Evolutionary conservation across 495 filamentous ascomycete species (phyloP), one percentile per base, ranked within the genome.

Genomic region (Aspergillus sparsus): DNA sequence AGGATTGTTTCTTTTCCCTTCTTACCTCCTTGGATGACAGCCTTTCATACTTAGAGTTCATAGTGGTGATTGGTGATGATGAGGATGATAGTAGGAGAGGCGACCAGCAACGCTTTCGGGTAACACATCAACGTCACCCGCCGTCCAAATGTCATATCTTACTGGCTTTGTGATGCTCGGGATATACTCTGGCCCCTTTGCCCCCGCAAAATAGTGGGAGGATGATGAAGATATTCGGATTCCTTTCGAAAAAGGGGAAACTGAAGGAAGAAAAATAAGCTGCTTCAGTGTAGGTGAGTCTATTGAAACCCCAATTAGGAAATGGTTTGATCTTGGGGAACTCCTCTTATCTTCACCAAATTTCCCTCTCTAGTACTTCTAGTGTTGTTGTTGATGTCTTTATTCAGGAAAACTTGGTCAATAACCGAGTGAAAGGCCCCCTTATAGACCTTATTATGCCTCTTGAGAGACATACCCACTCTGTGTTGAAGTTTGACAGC

Each of bases 261-360:
- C 11, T 16, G 44, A 47, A 21, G 44, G 36, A 11, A 53, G 50
- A 13, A 3, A 34, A 34, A 36, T 9, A 15, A 18, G 21, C 35
- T n/a, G 31, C 32, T 33, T 37, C 11, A 52, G 27, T 21, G 9
- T 36, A 33, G 15, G 15, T 47, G n/a, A 16, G 42, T 21, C 58
- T 57, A 62, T 62, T 62, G 53, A 62, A 21, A 47, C 60, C 64
- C 60, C 53, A 34, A 63, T 45, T 15, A 6, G 61, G 64, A 62
- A 62, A 60, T 34, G n/a, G n/a, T 15, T 6, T 27, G 56, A 51
- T 50, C 37, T 52, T 27, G n/a, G n/a, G 13, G 13, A 6, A 35
- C 49, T 31, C n/a, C 13, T 27, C 42, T 15, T 46, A 16, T 55
- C 46, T 18, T 54, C 35, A 39, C 33, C 54, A 47, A 41, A 49